These are phyloP conservation scores for Poa pratensis DNA, from an alignment of 176 grass and related monocot species.

Conservation along the genomic window DNA sequence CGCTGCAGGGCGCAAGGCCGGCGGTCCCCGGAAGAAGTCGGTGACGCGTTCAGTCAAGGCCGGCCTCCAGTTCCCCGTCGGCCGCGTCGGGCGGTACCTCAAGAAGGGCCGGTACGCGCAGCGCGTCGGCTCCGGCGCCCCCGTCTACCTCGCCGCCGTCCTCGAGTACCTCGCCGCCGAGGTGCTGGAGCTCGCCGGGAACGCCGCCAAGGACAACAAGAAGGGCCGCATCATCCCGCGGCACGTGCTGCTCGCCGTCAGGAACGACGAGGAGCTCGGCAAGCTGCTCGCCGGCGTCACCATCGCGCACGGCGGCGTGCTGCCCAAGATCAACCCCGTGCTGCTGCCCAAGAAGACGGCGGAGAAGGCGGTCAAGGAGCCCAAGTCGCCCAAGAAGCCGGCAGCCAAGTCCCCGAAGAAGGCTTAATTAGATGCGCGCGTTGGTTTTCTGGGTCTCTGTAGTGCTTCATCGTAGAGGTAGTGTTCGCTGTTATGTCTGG, in stretches of 20 bases:
- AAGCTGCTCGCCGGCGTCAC: slow-evolving; percentile 60
- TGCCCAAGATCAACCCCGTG: slow-evolving; percentile 68
- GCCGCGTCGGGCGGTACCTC: slow-evolving; percentile 69
- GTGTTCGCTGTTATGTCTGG: no score
- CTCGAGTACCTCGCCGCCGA: slow-evolving; percentile 82
- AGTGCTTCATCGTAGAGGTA: no score
- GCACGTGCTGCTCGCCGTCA: slow-evolving; percentile 59
- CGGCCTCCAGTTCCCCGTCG: slow-evolving; percentile 76
- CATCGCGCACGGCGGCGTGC: slow-evolving; percentile 60
- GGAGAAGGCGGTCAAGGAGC: slow-evolving; percentile 29
- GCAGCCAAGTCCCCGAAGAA: no score
- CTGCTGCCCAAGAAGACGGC: slow-evolving; percentile 65
- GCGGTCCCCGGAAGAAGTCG: slow-evolving; percentile 53
- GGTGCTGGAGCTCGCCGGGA: slow-evolving; percentile 67
- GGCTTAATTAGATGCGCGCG: no score
- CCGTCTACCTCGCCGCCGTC: slow-evolving; percentile 75
- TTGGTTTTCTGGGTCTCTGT: no score
- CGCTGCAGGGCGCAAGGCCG: background rate
- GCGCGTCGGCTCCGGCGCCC: slow-evolving; percentile 69
- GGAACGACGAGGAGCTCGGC: slow-evolving; percentile 75
- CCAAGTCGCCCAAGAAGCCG: no score
- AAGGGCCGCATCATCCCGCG: slow-evolving; percentile 63
- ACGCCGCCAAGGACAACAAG: slow-evolving; percentile 75
- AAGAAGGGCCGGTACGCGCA: slow-evolving; percentile 75
- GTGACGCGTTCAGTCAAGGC: slow-evolving; percentile 64